Base-by-base conservation (phyloP, 2,329 filamentous ascomycete species). In the Colletotrichum kahawae region DNA sequence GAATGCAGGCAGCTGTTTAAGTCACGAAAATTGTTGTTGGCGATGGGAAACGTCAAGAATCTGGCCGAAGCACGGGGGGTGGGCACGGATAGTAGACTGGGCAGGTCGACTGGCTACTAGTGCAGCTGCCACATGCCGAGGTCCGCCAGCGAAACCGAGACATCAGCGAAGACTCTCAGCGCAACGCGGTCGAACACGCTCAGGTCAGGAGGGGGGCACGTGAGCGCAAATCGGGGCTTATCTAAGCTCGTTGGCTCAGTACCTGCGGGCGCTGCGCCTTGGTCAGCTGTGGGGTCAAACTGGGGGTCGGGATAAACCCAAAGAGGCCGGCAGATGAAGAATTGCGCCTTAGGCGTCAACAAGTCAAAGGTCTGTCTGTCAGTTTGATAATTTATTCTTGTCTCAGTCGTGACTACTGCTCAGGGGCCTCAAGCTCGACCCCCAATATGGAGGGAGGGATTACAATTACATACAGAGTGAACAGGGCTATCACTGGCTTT, bases 41-140 rank as follows among this genome's bases (percentile, higher is more conserved):
- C 33, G 57, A 73, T 34, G n/a, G 36, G 24, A 54, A 12, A 7
- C 7, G 7, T 18, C 7, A 16, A 18, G 7, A 0, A 21, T 18
- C 33, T 59, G 27, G 34, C 57, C 64, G 36, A 16, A 51, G 48
- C 4, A 43, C 24, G 38, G 66, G 68, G 63, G 36, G 29, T 56
- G 29, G 31, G 63, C 27, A 29, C 43, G 21, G 31, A 27, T 56
- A 63, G 43, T 59, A 43, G 62, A 59, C 51, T 66, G 67, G 60
- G 67, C 48, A 34, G 31, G 60, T 59, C 70, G 24, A 72, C 57
- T 54, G 67, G 71, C 67, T 70, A 34, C 43, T 24, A 31, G 67
- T 62, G 18, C 18, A 31, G 43, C 48, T 74, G 68, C 68, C 76
- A 77, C 67, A 77, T 77, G 76, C 76, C 74, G 76, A 77, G 76